Base-by-base conservation (phyloP, 2,329 filamentous ascomycete genomes). In the Trichoderma afroharzianum region DNA sequence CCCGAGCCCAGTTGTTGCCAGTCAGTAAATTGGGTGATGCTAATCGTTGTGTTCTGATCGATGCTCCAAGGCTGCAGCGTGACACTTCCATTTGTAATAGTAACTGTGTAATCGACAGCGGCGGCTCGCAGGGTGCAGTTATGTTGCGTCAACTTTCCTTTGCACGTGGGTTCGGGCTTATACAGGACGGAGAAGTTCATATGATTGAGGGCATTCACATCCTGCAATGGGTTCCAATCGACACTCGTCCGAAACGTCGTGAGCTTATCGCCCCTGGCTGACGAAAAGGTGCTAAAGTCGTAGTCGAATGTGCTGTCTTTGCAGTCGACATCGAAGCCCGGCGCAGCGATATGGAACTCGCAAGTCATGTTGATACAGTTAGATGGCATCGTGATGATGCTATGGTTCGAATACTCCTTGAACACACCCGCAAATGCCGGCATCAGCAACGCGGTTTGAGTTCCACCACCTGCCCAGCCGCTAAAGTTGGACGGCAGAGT, bases 381-480 rank as follows among this genome's bases (percentile, higher is more conserved):
- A 18, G 61, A 70, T 43, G 68, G 66, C 33, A 68, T 28, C 14
- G 5, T 11, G 57, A 62, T 68, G 15, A 21, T 15, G 61, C 39
- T 66, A 32, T 64, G 61, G 26, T 64, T 64, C 14, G 62, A 72
- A 30, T 66, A 70, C 15, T 63, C 32, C 53, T 63, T 72, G 50
- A 58, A 70, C 11, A 70, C 68, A 5, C 18, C 6, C 3, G 58
- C 68, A 33, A 70, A 70, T 3, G 59, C 12, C 18, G 68, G 68
- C 68, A 70, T 70, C 30, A 70, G 47, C n/a, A 70, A 50, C 26
- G 68, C 32, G 5, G 61, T 64, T 26, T 57, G 6, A 3, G 59
- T 32, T 39, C 68, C 68, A 12, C 24, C n/a, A 9, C 68, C 68
- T 12, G 68, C 59, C 68, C 68, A 70, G 12, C 68, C 68, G 36